Evolutionary conservation across 208 protist species (phyloP).

Genomic region (Wallacemonas sp.): DNA sequence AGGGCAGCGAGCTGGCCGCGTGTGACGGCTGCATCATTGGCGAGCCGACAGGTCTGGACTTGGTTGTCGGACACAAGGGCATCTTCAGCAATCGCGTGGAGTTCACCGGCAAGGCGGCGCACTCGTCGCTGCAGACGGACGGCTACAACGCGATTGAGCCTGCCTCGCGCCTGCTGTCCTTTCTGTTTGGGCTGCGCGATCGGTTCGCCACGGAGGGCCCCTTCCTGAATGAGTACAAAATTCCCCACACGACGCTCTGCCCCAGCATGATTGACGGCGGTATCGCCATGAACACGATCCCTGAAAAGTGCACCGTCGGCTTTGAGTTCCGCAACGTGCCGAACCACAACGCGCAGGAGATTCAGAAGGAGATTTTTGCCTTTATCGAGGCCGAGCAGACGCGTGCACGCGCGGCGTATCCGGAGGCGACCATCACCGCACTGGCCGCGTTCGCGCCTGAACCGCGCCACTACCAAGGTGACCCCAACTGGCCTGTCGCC

Average conservation of each 20-base stretch:
- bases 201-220: slow-evolving; percentile 43
- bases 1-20: slow-evolving; percentile 28
- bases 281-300: slow-evolving; percentile 62
- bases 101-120: slow-evolving; percentile 46
- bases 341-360: slow-evolving; percentile 18
- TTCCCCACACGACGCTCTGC: slow-evolving; percentile 45
- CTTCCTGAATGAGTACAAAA: slow-evolving; percentile 34
- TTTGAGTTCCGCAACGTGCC: slow-evolving; percentile 66
- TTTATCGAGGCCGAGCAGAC: slow-evolving; percentile 30
- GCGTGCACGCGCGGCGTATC: neutral
- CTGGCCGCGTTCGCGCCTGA: too few species aligned
- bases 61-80: slow-evolving; percentile 60
- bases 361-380: slow-evolving; percentile 31
- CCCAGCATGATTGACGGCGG: slow-evolving; percentile 34
- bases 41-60: slow-evolving; percentile 55
- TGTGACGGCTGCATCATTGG: slow-evolving; percentile 63
- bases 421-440: too few species aligned
- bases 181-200: slow-evolving; percentile 42
- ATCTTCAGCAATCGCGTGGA: slow-evolving; percentile 29
- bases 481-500: too few species aligned
- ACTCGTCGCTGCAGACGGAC: slow-evolving; percentile 51
- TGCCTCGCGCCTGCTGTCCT: slow-evolving; percentile 31
- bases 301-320: slow-evolving; percentile 39
- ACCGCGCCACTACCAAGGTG: too few species aligned
- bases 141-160: slow-evolving; percentile 44